Evolutionary conservation across 768 basidiomycete species (phyloP), one percentile per base, ranked within the genome.

Genomic region (Asterophora lycoperdoides): DNA sequence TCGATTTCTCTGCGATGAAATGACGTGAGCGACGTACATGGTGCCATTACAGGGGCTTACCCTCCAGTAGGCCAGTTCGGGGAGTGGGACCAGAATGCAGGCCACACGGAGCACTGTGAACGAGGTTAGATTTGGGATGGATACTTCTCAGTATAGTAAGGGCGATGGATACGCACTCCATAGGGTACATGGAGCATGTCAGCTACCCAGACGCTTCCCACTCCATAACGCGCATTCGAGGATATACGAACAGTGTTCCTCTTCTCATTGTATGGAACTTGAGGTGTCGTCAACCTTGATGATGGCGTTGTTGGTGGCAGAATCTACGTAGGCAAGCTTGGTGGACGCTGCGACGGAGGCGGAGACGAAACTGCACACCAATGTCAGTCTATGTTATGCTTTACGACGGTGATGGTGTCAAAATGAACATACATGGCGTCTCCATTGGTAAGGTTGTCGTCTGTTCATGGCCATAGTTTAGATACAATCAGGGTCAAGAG

Each of bases 281-380:
- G 81, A 72, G 18, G 74, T 78, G 61, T 88, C 87, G 67, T 89
- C 88, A 8, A 89, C 85, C 58, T 76, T 79, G 60, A 90, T 84
- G 58, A 90, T 79, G 1, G 86, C 87, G 52, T 84, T 83, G 10
- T 81, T 83, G 2, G 85, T 83, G 13, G 68, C 54, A 8, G 72
- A 18, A 55, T 89, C 83, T 33, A 86, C 75, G 57, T 75, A 86
- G 1, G 83, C 77, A 28, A 87, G 78, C 47, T 76, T 64, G 32
- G 73, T 64, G 7, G 74, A 66, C 32, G 67, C 60, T 3, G 77
- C 83, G 13, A 67, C 65, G 17, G 68, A 68, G 29, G 75, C 65
- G 1, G 75, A 75, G 33, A 81, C 68, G 56, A 76, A 84, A 38
- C 79, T 81, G 50, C 6, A 23, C 23, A 23, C 23, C 23, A 23